These are phyloP conservation scores for Aspergillus spinulosporus DNA, from an alignment of 2,329 filamentous ascomycete species.

Conservation along the genomic window DNA sequence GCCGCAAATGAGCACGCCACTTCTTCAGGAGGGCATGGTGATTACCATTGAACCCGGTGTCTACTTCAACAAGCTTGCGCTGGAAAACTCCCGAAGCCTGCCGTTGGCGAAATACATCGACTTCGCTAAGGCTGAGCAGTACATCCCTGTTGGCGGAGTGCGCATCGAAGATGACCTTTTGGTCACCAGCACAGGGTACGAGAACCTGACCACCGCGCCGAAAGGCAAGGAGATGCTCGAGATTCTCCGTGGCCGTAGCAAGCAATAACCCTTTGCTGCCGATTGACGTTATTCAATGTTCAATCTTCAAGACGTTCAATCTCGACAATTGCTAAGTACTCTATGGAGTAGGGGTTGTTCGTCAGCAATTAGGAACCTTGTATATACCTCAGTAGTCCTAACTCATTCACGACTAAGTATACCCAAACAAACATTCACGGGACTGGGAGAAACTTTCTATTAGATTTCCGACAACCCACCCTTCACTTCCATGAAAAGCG, in stretches of 20 bases:
- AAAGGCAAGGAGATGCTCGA: constrained; percentile 61
- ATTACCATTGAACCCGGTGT: constrained; percentile 58
- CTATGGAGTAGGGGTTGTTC: not conserved
- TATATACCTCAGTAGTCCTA: not conserved
- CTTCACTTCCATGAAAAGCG: not conserved
- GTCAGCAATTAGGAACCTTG: not conserved
- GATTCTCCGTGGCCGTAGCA: constrained; percentile 35
- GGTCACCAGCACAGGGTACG: constrained; percentile 66
- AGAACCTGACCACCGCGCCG: constrained; percentile 71
- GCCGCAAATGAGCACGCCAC: constrained; percentile 26
- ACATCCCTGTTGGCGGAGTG: constrained; percentile 46
- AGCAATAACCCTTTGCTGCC: not conserved
- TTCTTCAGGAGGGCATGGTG: constrained; percentile 56
- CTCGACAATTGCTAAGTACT: not conserved
- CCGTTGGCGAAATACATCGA: constrained; percentile 40
- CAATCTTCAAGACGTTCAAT: not conserved
- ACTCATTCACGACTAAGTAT: not conserved
- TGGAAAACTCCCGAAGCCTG: constrained; percentile 36
- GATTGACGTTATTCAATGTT: not conserved
- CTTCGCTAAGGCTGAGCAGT: constrained; percentile 40
- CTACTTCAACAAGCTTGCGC: constrained; percentile 43
- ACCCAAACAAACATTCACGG: too few relatives aligned
- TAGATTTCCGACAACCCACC: too few relatives aligned
- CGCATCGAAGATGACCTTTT: constrained; percentile 62
- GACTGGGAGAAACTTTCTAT: not conserved